Evolutionary conservation across 2,329 filamentous ascomycete genomes (phyloP).

Genomic region (Botrytis cinerea): DNA sequence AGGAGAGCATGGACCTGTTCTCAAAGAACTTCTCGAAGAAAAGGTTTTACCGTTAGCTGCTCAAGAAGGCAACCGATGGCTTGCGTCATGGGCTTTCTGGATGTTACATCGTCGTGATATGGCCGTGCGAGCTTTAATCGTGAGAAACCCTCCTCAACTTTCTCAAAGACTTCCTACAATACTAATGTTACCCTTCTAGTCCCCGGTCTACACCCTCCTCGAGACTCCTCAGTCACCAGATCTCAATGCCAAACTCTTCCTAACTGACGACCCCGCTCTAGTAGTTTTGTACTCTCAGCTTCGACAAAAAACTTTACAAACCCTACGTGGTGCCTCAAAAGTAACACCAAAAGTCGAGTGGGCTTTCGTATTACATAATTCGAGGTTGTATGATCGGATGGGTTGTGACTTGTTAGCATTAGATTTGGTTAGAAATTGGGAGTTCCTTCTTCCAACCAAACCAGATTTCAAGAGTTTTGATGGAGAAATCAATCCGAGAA

Average conservation of each 20-base stretch:
- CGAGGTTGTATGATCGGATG: slow-evolving; percentile 83
- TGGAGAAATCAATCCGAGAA: slow-evolving; percentile 46
- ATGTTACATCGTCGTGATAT: slow-evolving; percentile 80
- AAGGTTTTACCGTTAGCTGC: slow-evolving; percentile 77
- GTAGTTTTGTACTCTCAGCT: slow-evolving; percentile 86
- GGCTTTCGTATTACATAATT: slow-evolving; percentile 86
- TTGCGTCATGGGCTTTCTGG: slow-evolving; percentile 95
- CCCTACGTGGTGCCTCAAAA: slow-evolving; percentile 80
- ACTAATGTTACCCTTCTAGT: slow-evolving; percentile 49
- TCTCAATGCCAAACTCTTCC: slow-evolving; percentile 74
- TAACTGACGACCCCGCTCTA: slow-evolving; percentile 88
- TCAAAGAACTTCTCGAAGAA: slow-evolving; percentile 74
- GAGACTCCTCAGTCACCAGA: slow-evolving; percentile 68
- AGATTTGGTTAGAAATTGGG: slow-evolving; percentile 78
- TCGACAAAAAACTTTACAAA: slow-evolving; percentile 77
- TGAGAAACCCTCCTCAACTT: slow-evolving; percentile 48
- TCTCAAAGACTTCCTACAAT: slow-evolving; percentile 22
- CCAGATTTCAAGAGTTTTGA: slow-evolving; percentile 49
- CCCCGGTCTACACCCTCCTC: slow-evolving; percentile 74
- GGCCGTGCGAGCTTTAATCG: slow-evolving; percentile 80
- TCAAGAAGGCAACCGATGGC: slow-evolving; percentile 84
- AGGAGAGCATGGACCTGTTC: slow-evolving; percentile 74
- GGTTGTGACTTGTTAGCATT: slow-evolving; percentile 89
- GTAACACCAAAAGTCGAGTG: slow-evolving; percentile 79
- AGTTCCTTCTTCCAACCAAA: slow-evolving; percentile 62